Percentiles rank a stretch among this genome's conserved stretches.
Conservation (phyloP, 306 rosid genomes). For the Lagenaria siceraria region DNA sequence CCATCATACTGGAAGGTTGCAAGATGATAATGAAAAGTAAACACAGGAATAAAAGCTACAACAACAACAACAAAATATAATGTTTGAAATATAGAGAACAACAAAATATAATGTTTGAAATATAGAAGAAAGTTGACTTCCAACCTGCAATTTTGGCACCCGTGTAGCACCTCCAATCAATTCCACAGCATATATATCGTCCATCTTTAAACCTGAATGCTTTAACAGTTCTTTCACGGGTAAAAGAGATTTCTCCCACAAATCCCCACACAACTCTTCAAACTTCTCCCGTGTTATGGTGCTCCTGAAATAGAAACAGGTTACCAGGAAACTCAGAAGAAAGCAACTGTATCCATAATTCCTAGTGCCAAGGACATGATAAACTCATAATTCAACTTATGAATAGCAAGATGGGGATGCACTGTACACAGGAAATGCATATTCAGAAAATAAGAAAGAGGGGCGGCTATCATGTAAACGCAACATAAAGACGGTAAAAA, state of each 20-base stretch:
- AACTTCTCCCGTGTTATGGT: conserved; percentile 85
- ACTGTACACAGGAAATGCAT: neutral
- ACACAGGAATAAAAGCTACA: neutral
- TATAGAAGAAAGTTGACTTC: conserved; percentile 27
- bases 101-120: conserved; percentile 6
- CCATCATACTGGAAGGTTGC: neutral
- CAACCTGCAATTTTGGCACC: conserved; percentile 94
- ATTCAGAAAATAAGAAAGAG: neutral
- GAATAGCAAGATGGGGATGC: neutral
- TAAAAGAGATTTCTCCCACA: conserved; percentile 77
- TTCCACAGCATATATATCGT: conserved; percentile 79
- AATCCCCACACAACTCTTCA: conserved; percentile 84
- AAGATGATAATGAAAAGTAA: neutral
- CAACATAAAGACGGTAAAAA: neutral
- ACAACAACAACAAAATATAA: neutral
- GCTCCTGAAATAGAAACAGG: conserved; percentile 43
- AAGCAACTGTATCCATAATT: neutral
- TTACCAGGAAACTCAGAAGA: neutral
- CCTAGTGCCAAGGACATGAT: neutral
- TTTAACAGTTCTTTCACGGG: conserved; percentile 73
- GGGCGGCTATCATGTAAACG: neutral
- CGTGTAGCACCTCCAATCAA: conserved; percentile 96
- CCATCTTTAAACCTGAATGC: conserved; percentile 50
- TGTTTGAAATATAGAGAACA: conserved; percentile 11
- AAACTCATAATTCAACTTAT: neutral